Conservation (phyloP, 257 asterid species). For the Fraxinus pennsylvanica region DNA sequence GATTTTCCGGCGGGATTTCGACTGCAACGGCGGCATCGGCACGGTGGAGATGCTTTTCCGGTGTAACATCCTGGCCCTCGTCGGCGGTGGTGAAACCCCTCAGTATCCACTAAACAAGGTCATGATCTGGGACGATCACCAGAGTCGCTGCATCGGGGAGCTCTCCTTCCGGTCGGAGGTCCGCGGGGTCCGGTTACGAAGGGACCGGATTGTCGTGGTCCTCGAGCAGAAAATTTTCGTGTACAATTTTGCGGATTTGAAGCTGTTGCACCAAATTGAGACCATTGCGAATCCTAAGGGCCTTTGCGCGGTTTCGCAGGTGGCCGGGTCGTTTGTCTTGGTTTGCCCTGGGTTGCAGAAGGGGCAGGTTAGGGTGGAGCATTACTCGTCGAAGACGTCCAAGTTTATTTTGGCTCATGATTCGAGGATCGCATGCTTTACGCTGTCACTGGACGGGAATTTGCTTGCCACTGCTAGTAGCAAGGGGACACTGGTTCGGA, state of each 20-base stretch:
- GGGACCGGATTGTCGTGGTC: constrained; percentile 76
- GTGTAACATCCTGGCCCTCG: constrained; percentile 42
- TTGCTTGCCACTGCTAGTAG: constrained; percentile 87
- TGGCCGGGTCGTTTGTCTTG: constrained; percentile 66
- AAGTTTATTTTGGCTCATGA: constrained; percentile 81
- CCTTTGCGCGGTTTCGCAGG: constrained; percentile 77
- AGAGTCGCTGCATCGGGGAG: constrained; percentile 46
- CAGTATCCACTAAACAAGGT: constrained; percentile 43
- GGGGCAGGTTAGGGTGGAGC: constrained; percentile 94
- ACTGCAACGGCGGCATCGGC: too few species aligned
- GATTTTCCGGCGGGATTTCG: too few species aligned
- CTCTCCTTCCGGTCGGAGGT: constrained; percentile 51
- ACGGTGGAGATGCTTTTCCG: constrained; percentile 48
- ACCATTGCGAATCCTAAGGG: constrained; percentile 81
- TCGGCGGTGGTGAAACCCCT: constrained; percentile 45
- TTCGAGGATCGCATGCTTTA: constrained; percentile 63
- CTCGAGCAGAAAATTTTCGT: constrained; percentile 83
- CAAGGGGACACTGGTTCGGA: constrained; percentile 77
- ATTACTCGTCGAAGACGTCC: constrained; percentile 69
- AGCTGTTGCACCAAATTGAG: constrained; percentile 81
- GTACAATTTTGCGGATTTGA: constrained; percentile 80
- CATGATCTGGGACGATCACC: constrained; percentile 53
- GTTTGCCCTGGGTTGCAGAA: constrained; percentile 83
- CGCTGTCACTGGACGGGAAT: constrained; percentile 80
- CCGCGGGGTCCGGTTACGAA: constrained; percentile 6